Conservation (phyloP, 164 flowering plant genomes). For the Akebia trifoliata region DNA sequence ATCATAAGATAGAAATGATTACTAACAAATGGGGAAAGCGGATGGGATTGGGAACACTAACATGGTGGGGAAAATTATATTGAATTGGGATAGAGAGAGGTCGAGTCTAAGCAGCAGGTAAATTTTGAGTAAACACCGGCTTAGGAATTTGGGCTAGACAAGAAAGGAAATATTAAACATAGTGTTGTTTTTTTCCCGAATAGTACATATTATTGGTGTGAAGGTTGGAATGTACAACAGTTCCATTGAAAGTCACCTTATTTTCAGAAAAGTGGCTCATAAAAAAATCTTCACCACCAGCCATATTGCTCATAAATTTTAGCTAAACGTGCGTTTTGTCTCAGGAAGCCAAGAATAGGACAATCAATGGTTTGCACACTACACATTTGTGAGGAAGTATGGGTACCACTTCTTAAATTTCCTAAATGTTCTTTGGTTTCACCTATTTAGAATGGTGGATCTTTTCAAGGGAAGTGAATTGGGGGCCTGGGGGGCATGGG, state of each 20-base stretch:
- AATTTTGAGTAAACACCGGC: neutral
- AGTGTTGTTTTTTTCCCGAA: too few relatives aligned
- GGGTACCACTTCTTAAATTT: too few relatives aligned
- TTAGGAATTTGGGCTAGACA: too few relatives aligned
- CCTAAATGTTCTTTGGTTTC: too few relatives aligned
- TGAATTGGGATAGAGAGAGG: neutral
- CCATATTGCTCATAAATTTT: neutral
- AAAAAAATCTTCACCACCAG: neutral
- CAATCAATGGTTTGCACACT: neutral
- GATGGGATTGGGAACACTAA: neutral
- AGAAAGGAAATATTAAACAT: too few relatives aligned
- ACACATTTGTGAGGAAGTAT: neutral
- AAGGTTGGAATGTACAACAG: neutral
- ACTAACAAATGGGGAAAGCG: too few relatives aligned
- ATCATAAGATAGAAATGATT: neutral
- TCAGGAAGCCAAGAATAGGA: neutral
- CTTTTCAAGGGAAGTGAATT: too few relatives aligned
- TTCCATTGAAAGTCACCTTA: neutral
- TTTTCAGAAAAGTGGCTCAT: neutral
- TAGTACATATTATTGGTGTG: too few relatives aligned
- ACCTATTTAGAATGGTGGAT: too few relatives aligned
- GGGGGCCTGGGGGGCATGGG: too few relatives aligned
- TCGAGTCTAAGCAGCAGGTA: neutral
- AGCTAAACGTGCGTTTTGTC: neutral
- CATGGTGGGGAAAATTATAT: neutral